Percentiles rank a stretch among this genome's conserved stretches.
Evolutionary conservation across 1,284 basidiomycete genomes (phyloP).

Genomic region (Neonothopanus nambi): DNA sequence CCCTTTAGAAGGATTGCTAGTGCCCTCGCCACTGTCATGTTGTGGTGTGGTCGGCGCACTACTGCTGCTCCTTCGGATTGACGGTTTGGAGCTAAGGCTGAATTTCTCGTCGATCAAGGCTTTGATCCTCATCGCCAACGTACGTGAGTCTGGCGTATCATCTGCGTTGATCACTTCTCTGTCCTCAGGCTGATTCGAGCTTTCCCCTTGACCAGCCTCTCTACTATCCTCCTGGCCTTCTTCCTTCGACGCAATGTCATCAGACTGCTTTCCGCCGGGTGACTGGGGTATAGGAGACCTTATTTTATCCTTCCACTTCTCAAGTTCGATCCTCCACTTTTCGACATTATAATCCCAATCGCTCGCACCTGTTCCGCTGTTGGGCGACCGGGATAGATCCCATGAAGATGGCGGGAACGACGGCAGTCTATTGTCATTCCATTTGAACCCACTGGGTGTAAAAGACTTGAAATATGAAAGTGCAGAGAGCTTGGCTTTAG

Average conservation of each 20-base stretch:
- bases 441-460: conserved; percentile 17
- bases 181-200: conserved; percentile 13
- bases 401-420: conserved; percentile 25
- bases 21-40: not conserved
- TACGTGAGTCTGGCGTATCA: conserved; percentile 34
- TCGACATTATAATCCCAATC: conserved; percentile 18
- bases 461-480: conserved; percentile 37
- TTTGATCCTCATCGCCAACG: conserved; percentile 43
- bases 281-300: not conserved
- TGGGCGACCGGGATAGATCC: conserved; percentile 15
- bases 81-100: conserved; percentile 18
- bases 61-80: conserved; percentile 15
- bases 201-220: conserved; percentile 2
- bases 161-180: conserved; percentile 4
- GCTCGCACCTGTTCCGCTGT: conserved; percentile 11
- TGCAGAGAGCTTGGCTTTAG: conserved; percentile 36
- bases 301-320: conserved; percentile 14
- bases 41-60: conserved; percentile 17
- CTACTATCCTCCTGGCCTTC: not conserved
- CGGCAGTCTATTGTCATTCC: conserved; percentile 12
- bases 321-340: conserved; percentile 14
- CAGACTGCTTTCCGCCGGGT: not conserved
- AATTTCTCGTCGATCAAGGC: conserved; percentile 40
- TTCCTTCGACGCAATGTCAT: not conserved
- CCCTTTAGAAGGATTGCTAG: not conserved